A percentile compares a stretch with the other conserved stretches of the same genome.
Evolutionary conservation across 2,329 filamentous ascomycete species (phyloP).

Genomic region (Sphaerostilbella broomeana): DNA sequence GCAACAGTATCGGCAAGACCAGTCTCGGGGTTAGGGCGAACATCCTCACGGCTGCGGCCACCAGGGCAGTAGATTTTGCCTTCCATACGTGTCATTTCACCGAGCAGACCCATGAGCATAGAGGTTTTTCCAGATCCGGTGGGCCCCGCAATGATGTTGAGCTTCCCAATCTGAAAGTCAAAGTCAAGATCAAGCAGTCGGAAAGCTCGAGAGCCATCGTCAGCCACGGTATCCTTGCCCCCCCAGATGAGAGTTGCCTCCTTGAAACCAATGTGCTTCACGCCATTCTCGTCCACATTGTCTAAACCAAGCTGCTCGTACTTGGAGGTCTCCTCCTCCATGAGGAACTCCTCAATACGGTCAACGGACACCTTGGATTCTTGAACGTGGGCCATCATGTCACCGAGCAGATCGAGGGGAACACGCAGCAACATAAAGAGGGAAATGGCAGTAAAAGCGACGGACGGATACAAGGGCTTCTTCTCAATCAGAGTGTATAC

Average conservation of each 20-base stretch:
- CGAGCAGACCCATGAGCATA: constrained; percentile 87
- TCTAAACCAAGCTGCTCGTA: constrained; percentile 74
- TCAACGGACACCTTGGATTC: constrained; percentile 96
- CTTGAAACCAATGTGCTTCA: constrained; percentile 75
- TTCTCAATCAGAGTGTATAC: constrained; percentile 86
- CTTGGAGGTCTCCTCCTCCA: constrained; percentile 93
- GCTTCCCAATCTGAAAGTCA: constrained; percentile 73
- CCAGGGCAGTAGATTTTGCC: constrained; percentile 82
- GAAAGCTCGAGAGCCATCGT: constrained; percentile 67
- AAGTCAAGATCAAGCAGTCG: constrained; percentile 77
- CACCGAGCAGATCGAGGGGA: constrained; percentile 88
- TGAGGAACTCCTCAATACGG: constrained; percentile 89
- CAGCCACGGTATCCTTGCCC: constrained; percentile 52
- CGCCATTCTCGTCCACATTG: constrained; percentile 60
- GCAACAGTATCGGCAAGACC: constrained; percentile 86
- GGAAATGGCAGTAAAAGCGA: constrained; percentile 93
- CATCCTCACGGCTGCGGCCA: constrained; percentile 76
- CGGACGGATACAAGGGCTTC: constrained; percentile 81
- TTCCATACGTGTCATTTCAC: constrained; percentile 84
- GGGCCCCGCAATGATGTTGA: constrained; percentile 89
- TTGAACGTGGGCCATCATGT: constrained; percentile 98
- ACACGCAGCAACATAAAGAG: constrained; percentile 91
- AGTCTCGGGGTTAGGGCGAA: constrained; percentile 74
- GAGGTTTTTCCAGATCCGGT: constrained; percentile 96
- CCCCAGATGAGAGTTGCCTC: constrained; percentile 88